Evolutionary conservation across 139 green algal species (phyloP).

Genomic region (Protoeuglena noctilucae): DNA sequence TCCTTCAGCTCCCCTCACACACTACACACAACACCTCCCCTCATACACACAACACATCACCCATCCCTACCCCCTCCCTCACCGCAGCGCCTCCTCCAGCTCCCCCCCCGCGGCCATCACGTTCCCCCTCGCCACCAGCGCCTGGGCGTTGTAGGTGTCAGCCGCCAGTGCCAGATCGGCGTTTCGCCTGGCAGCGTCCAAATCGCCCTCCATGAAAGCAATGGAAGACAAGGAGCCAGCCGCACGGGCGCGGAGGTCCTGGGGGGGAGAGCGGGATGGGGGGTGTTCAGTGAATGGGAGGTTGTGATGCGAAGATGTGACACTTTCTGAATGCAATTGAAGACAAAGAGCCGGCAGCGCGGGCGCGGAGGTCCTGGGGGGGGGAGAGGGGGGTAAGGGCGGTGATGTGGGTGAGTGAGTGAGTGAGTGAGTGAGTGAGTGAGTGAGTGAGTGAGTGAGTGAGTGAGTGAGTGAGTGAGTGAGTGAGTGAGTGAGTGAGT

Average conservation of each 20-base stretch:
- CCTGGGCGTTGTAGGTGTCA: slow-evolving; percentile 56
- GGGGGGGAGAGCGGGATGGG: too few relatives aligned
- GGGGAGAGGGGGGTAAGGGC: too few relatives aligned
- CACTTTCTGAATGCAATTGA: slow-evolving; percentile 60
- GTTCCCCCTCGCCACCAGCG: slow-evolving; percentile 30
- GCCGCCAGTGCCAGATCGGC: slow-evolving; percentile 44
- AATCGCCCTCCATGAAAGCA: slow-evolving; percentile 50
- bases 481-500: too few relatives aligned
- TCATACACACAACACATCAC: too few relatives aligned
- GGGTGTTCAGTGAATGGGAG: too few relatives aligned
- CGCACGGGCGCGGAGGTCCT: slow-evolving; percentile 25
- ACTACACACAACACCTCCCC: too few relatives aligned
- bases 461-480: too few relatives aligned
- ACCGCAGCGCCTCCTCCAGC: neutral
- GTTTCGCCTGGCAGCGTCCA: slow-evolving; percentile 44
- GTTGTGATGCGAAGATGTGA: slow-evolving; percentile 28
- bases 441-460: too few relatives aligned
- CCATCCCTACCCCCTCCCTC: too few relatives aligned
- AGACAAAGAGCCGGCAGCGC: slow-evolving; percentile 59
- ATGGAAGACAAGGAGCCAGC: slow-evolving; percentile 67
- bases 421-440: too few relatives aligned
- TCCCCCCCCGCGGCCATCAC: neutral
- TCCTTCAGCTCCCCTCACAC: too few relatives aligned
- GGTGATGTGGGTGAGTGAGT: too few relatives aligned
- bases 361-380: slow-evolving; percentile 17